Conservation (phyloP, 2,329 filamentous ascomycete species). For the Ophiostoma triangulosporum region DNA sequence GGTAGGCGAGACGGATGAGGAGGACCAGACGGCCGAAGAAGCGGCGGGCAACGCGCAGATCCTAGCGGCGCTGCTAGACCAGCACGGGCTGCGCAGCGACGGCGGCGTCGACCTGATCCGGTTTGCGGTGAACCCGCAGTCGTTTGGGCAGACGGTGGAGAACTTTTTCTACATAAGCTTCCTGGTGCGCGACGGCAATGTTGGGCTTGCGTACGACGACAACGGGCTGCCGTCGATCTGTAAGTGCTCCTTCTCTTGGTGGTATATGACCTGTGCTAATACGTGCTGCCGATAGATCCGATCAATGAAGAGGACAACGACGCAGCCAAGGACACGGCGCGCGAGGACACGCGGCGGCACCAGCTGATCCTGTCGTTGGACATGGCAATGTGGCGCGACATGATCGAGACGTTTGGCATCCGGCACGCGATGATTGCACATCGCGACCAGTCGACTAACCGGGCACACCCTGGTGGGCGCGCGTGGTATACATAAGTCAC, state of each 20-base stretch:
- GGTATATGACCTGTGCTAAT: not conserved
- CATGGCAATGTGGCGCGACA: conserved; percentile 65
- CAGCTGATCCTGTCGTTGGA: conserved; percentile 86
- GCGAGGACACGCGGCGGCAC: conserved; percentile 35
- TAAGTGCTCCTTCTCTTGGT: not conserved
- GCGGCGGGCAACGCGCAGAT: conserved; percentile 16
- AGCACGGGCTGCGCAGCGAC: conserved; percentile 50
- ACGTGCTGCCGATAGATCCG: conserved; percentile 30
- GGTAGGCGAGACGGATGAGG: conserved; percentile 25
- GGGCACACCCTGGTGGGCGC: conserved; percentile 9
- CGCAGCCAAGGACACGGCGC: conserved; percentile 12
- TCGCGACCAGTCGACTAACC: conserved; percentile 32
- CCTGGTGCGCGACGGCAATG: conserved; percentile 71
- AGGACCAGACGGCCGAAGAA: conserved; percentile 30
- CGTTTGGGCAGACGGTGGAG: conserved; percentile 89
- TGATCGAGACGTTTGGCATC: conserved; percentile 66
- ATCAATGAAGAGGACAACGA: conserved; percentile 33
- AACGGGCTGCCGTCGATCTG: conserved; percentile 53
- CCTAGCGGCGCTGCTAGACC: conserved; percentile 33
- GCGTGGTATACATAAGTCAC: conserved; percentile 11
- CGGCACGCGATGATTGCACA: conserved; percentile 75
- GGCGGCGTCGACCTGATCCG: conserved; percentile 68
- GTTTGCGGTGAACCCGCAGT: conserved; percentile 79
- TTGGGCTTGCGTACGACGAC: conserved; percentile 60
- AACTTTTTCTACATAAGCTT: conserved; percentile 97